Evolutionary conservation across 1,284 basidiomycete genomes (phyloP), one percentile per base, ranked within the genome.

Genomic region (Ustilago curta): DNA sequence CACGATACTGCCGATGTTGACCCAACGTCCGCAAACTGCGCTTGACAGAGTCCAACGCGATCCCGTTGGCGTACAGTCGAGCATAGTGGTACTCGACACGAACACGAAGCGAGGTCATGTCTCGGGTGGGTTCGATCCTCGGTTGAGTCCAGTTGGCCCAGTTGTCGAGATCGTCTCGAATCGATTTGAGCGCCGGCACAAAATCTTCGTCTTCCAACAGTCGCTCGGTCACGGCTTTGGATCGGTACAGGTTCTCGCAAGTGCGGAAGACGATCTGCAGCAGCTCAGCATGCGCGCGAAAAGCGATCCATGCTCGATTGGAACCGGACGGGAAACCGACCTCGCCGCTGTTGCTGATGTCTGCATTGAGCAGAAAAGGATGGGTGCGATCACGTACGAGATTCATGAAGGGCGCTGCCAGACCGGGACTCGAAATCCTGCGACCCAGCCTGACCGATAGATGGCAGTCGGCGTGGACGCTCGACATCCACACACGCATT

Each of bases 41-140:
- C 52, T 76, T 76, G 48, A 78, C 62, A 23, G 77, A 74, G 48
- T 78, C 77, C 27, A 78, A 59, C 4, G 73, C 73, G 31, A 76
- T 70, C 18, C 77, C 70, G 50, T 75, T 70, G 51, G 73, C 73
- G 48, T 73, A 73, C 18, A 78, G 67, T 11, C 77, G 59, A 8
- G 77, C 69, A 32, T 75, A 76, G 53, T 78, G 77, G 31, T 78
- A 78, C 55, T 78, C 73, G 51, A 78, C 59, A 18, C 77, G 66
- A 7, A 78, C 47, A 11, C 71, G 54, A 8, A 76, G 57, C 54
- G 77, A 72, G 2, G 69, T 70, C 77, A 78, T 78, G 42, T 77
- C 70, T 29, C 75, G 58, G 1, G 70, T 72, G 0, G 74, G 70
- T 27, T 76, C 74, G 23, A 72, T 76, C 12, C 70, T 18, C 8